Evolutionary conservation across 768 basidiomycete genomes (phyloP), one percentile per base, ranked within the genome.

Genomic region (Galerina marginata): DNA sequence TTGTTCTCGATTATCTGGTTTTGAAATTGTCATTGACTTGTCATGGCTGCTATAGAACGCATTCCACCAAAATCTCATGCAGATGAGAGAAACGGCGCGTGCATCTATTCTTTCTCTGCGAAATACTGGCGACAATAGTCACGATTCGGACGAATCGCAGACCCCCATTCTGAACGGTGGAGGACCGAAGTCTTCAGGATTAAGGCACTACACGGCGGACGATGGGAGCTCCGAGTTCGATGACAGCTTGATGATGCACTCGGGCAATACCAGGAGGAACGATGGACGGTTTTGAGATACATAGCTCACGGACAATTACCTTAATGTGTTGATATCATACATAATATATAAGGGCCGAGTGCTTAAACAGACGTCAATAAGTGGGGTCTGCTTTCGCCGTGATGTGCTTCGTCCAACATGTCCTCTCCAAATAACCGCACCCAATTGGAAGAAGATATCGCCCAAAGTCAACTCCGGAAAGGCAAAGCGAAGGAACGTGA

Each of bases 11-110:
- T 50, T 47, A 12, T 15, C 11, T 7, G 48, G 40, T 20, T 10
- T 23, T 15, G 40, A 42, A 6, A 6, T 23, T 10, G 46, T 26
- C 54, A 40, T 9, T 59, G 45, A 58, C 29, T 40, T 9, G 33
- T 39, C 16, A 25, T 33, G 9, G 29, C 29, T 56, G 15, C 9
- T 11, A n/a, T 65, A 92, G 87, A 89, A 88, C 65, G 85, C 89
- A 9, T 90, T 92, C 82, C 89, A 90, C 65, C 88, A 91, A 75
- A 91, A 90, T 69, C 83, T 93, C 53, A 69, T 89, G 69, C 86
- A 90, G 68, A 91, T 93, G 90, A 83, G 88, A 59, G 88, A 91
- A 67, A 86, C 86, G 5, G 89, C 89, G 20, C 84, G 87, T 43
- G 79, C 83, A 60, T 91, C 89, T 14, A 81, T 91, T 54, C 73